Percentiles rank a stretch among this genome's conserved stretches.
Conservation (phyloP, 306 rosid genomes). For the Styphnolobium japonicum region DNA sequence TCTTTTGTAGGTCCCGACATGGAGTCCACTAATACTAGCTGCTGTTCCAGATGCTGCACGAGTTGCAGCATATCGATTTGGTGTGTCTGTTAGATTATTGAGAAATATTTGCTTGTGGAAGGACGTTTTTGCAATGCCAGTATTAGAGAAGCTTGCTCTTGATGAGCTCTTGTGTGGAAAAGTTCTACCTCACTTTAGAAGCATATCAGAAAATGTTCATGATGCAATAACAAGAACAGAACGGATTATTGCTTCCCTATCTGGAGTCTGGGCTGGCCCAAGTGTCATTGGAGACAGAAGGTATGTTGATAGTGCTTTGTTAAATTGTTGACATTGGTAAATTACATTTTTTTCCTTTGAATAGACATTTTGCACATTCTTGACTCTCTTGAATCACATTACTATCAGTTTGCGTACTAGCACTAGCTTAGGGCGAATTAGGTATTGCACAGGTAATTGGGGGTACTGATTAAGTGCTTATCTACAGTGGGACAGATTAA, state of each 20-base stretch:
- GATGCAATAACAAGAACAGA: slow-evolving; percentile 93
- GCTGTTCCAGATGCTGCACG: slow-evolving; percentile 92
- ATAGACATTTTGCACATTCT: slow-evolving; percentile 15
- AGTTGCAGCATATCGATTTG: slow-evolving; percentile 86
- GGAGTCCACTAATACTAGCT: slow-evolving; percentile 70
- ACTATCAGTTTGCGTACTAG: background rate
- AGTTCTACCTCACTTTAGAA: slow-evolving; percentile 78
- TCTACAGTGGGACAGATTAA: background rate
- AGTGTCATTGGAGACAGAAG: slow-evolving; percentile 59
- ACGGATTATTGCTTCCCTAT: slow-evolving; percentile 71
- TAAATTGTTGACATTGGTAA: background rate
- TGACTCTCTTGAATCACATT: background rate
- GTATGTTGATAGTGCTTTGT: slow-evolving; percentile 38
- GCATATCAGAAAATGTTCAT: slow-evolving; percentile 73
- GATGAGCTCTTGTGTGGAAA: slow-evolving; percentile 83
- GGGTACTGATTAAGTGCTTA: background rate
- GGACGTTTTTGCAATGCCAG: slow-evolving; percentile 72
- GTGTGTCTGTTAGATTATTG: slow-evolving; percentile 83
- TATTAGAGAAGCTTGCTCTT: slow-evolving; percentile 84
- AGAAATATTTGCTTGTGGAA: slow-evolving; percentile 90
- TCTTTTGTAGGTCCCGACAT: slow-evolving; percentile 72
- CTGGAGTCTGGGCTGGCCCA: slow-evolving; percentile 88
- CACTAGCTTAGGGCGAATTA: background rate
- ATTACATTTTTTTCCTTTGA: slow-evolving; percentile 1
- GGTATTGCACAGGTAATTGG: background rate